Evolutionary conservation across 495 filamentous ascomycete genomes (phyloP).

Genomic region (Lophiotrema nucula): DNA sequence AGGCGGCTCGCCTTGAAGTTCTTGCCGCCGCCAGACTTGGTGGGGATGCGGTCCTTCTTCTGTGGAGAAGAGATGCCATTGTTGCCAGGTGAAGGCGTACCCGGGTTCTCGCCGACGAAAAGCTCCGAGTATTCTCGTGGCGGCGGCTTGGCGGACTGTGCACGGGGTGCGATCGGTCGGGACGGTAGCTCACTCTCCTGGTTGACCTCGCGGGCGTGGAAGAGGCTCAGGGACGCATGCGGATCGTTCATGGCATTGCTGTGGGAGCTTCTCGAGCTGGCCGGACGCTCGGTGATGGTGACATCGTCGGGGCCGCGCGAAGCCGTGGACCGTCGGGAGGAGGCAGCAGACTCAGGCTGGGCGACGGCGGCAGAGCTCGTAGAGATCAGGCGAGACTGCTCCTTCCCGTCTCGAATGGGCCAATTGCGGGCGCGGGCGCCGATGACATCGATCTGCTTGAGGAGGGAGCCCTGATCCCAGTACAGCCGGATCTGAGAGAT

Average conservation of each 20-base stretch:
- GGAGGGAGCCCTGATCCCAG: slow-evolving; percentile 92
- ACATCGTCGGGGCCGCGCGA: slow-evolving; percentile 29
- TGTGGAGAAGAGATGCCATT: slow-evolving; percentile 48
- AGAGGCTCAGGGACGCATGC: slow-evolving; percentile 74
- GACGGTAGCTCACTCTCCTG: slow-evolving; percentile 44
- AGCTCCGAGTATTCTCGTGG: slow-evolving; percentile 64
- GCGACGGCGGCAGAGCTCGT: slow-evolving; percentile 37
- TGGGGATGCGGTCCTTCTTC: slow-evolving; percentile 51
- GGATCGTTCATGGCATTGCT: slow-evolving; percentile 59
- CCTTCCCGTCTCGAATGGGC: slow-evolving; percentile 88
- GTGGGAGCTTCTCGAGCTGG: slow-evolving; percentile 49
- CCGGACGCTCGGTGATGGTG: slow-evolving; percentile 38
- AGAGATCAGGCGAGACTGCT: slow-evolving; percentile 74
- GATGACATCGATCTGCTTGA: slow-evolving; percentile 93
- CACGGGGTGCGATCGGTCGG: slow-evolving; percentile 50
- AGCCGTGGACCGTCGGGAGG: slow-evolving; percentile 27
- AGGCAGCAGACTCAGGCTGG: slow-evolving; percentile 18
- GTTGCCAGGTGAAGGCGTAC: slow-evolving; percentile 25
- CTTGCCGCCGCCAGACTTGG: slow-evolving; percentile 67
- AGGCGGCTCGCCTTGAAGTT: slow-evolving; percentile 68
- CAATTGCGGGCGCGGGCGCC: slow-evolving; percentile 83
- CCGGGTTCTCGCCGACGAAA: slow-evolving; percentile 52
- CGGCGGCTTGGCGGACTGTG: slow-evolving; percentile 60
- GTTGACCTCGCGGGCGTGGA: slow-evolving; percentile 58
- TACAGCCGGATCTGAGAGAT: slow-evolving; percentile 82